phyloP scores from a whole-genome alignment of 208 protist genomes.

The Tritrichomonas foetus region DNA sequence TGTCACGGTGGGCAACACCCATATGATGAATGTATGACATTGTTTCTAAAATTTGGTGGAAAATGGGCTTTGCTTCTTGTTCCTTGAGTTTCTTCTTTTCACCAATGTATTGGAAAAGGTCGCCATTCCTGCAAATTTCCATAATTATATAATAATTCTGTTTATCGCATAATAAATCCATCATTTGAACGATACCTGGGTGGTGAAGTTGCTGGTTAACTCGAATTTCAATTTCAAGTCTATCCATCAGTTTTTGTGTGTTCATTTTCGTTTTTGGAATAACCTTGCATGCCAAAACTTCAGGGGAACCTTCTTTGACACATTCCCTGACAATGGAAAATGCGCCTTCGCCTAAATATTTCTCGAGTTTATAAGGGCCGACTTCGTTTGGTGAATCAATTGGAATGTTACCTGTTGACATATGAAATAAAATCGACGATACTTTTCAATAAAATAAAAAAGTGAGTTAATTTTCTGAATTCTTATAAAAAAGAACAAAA shows the following conservation, averaged over 20 bases:
- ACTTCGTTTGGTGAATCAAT: too few relatives aligned
- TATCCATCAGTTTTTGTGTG: background rate
- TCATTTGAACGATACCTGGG: conserved; percentile 24
- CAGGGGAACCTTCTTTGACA: background rate
- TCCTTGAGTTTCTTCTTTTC: background rate
- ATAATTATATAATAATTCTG: conserved; percentile 5
- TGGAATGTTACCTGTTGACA: too few relatives aligned
- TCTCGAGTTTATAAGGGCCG: background rate
- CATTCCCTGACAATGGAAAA: background rate
- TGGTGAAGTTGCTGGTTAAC: background rate
- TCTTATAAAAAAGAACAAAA: too few relatives aligned
- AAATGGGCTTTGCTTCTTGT: too few relatives aligned
- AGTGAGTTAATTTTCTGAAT: too few relatives aligned
- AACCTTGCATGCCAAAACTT: conserved; percentile 14
- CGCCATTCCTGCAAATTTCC: background rate
- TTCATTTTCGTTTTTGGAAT: background rate
- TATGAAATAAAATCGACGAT: too few relatives aligned
- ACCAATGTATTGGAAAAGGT: conserved; percentile 5
- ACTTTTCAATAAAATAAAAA: too few relatives aligned
- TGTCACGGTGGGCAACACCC: too few relatives aligned
- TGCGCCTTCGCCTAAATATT: background rate
- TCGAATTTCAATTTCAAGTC: conserved; percentile 23
- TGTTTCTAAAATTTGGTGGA: too few relatives aligned
- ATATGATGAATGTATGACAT: too few relatives aligned
- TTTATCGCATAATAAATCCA: conserved; percentile 23